phyloP scores from a whole-genome alignment of 768 basidiomycete species.

The Saitozyma sp. region DNA sequence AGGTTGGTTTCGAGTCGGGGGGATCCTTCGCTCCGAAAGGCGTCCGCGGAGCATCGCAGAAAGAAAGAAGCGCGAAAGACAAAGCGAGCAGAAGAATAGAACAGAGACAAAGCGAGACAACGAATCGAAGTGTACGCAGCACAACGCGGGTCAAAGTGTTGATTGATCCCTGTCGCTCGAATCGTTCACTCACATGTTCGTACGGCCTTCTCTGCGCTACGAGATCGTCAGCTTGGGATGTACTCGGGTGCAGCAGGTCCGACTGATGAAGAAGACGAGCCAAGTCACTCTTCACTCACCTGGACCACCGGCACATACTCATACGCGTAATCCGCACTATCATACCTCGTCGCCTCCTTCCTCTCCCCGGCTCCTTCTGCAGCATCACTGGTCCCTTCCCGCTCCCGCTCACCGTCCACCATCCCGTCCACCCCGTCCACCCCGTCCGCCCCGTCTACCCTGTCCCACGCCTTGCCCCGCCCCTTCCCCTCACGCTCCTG shows the following conservation, averaged over 20 bases:
- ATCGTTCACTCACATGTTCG: slow-evolving; percentile 42
- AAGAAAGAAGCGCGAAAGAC: no score
- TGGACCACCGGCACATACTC: slow-evolving; percentile 43
- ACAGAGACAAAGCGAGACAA: no score
- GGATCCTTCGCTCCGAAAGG: no score
- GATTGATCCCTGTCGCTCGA: neutral
- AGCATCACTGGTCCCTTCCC: neutral
- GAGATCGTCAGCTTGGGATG: neutral
- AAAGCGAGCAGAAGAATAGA: no score
- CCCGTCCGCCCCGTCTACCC: no score
- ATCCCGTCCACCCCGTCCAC: neutral
- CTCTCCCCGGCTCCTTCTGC: no score
- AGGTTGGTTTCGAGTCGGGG: no score
- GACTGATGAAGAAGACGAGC: neutral
- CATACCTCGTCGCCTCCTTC: no score
- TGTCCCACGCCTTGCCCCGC: no score
- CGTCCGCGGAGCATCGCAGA: no score
- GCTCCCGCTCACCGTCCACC: neutral
- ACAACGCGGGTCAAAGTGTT: neutral
- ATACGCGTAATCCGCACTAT: slow-evolving; percentile 32
- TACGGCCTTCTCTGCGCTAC: slow-evolving; percentile 35
- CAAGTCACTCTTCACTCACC: slow-evolving; percentile 21
- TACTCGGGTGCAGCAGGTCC: neutral
- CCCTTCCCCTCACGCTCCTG: no score
- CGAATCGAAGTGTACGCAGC: no score